phyloP scores from a whole-genome alignment of 371 early-diverging fungal species.

The Dichotomocladium elegans region DNA sequence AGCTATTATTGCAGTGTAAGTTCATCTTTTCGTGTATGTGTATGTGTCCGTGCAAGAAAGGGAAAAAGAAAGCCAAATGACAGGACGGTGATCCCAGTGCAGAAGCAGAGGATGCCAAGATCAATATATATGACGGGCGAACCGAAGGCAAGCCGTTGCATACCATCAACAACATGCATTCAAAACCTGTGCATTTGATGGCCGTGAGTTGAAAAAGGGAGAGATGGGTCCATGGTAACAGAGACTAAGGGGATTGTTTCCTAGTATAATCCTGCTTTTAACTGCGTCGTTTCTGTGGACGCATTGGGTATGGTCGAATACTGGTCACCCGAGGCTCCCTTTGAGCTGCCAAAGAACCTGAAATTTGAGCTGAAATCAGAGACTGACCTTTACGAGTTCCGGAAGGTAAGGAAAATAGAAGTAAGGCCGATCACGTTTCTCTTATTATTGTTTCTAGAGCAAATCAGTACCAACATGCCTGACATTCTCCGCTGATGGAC shows the following conservation, averaged over 20 bases:
- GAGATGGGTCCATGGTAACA: too few species aligned
- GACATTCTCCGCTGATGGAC: constrained; percentile 77
- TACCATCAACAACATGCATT: constrained; percentile 65
- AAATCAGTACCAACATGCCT: constrained; percentile 77
- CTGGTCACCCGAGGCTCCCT: constrained; percentile 77
- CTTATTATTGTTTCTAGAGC: constrained; percentile 10
- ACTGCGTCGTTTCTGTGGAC: constrained; percentile 85
- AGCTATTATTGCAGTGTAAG: constrained; percentile 75
- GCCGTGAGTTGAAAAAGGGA: constrained; percentile 32
- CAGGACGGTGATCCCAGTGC: constrained; percentile 66
- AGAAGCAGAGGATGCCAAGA: constrained; percentile 64
- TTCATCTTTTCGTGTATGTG: neutral
- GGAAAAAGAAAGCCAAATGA: neutral
- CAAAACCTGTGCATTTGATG: constrained; percentile 75
- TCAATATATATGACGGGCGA: constrained; percentile 84
- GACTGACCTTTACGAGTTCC: constrained; percentile 93
- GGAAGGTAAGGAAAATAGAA: constrained; percentile 57
- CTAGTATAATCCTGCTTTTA: constrained; percentile 67
- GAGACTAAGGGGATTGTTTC: too few species aligned
- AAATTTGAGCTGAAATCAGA: constrained; percentile 83
- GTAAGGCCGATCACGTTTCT: neutral
- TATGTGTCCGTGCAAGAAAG: too few species aligned
- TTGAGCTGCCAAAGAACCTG: constrained; percentile 60
- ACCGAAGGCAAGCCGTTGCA: constrained; percentile 62
- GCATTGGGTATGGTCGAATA: constrained; percentile 88